Base-by-base conservation (phyloP, 345 rosid species). In the Xanthoceras sorbifolium region DNA sequence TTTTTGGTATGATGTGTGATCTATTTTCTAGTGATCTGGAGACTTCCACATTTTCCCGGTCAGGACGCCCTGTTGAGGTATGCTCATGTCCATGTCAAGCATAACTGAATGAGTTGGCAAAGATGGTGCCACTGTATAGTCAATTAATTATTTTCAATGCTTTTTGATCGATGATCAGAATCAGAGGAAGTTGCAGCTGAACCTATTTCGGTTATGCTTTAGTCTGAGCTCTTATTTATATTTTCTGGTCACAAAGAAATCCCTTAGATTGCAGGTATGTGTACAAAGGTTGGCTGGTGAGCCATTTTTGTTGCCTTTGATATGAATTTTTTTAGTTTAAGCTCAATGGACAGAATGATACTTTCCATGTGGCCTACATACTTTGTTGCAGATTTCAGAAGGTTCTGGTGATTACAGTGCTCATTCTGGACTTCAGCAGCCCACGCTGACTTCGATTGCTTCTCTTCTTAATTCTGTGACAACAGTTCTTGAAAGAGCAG, bases 181-280 rank as follows among this genome's bases (percentile, higher is more conserved):
- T 26, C 85, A 78, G 87, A 89, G 90, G 84, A 90, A 81, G 80
- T 81, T 83, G 34, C 94, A 93, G 80, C 80, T 93, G 73, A 84
- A 83, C 69, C 64, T 79, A 48, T 89, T 88, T 80, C 88, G 74
- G 77, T 69, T 95, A 72, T 93, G 91, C 85, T 93, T 89, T 76
- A 85, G 94, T 84, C 86, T 93, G 83, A 86, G 90, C 79, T 92
- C 96, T 61, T 93, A 93, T 82, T 81, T 95, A 65, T 93, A 93
- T 84, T 92, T 86, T 82, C 82, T 92, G 64, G 96, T 92, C 87
- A 92, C 89, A 17, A 93, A 89, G 87, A 93, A 84, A 79, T 89
- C 90, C 42, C 77, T 92, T 64, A 90, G 89, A 83, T 84, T 95
- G 77, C 98, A 90, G 97, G 98, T 93, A 85, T 29, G 44, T 40